Base-by-base conservation (phyloP, 441 rosid genomes). In the Adansonia gregorii region DNA sequence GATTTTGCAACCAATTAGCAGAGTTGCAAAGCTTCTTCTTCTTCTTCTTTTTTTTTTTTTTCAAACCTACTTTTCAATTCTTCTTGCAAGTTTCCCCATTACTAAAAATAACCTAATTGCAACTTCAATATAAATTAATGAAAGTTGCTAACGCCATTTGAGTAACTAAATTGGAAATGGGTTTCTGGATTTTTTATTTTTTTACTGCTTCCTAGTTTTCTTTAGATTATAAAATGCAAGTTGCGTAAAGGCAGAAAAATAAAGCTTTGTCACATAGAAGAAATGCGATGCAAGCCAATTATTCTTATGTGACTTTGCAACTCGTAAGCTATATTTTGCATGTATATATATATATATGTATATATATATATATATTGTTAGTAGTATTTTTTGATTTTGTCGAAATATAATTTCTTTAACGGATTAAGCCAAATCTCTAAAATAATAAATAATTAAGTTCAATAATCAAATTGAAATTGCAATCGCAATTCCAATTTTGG, bases 41-140 rank as follows among this genome's bases (percentile, higher is more conserved):
- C 27, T 24, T 24, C 27, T 24, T 24, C 27, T 24, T 24, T 24
- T 24, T 1, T 24, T 24, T 1, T 4, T 64, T 80, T 80, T 84
- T 35, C 85, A 51, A 64, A 76, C 82, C 87, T 63, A 73, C 78
- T 80, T 14, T 72, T 41, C 2, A n/a, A 76, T 56, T 72, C 77
- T 79, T 64, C 78, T 75, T 61, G 80, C 82, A 78, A 80, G 82
- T 46, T 66, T 82, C 72, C 73, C 17, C 4, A 17, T 67, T 56
- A 20, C n/a, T 17, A 49, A n/a, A 46, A 48, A 31, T 51, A 11
- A 46, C 64, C 56, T 69, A 60, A 17, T 64, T 49, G 15, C 8
- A 20, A 39, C 24, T 22, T 22, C 9, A 8, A 24, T 49, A 45
- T 9, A 9, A 15, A 17, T 43, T 45, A 4, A 67, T 17, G 35